These are phyloP conservation scores for Aspergillus affinis DNA, from an alignment of 495 filamentous ascomycete genomes.

Conservation along the genomic window DNA sequence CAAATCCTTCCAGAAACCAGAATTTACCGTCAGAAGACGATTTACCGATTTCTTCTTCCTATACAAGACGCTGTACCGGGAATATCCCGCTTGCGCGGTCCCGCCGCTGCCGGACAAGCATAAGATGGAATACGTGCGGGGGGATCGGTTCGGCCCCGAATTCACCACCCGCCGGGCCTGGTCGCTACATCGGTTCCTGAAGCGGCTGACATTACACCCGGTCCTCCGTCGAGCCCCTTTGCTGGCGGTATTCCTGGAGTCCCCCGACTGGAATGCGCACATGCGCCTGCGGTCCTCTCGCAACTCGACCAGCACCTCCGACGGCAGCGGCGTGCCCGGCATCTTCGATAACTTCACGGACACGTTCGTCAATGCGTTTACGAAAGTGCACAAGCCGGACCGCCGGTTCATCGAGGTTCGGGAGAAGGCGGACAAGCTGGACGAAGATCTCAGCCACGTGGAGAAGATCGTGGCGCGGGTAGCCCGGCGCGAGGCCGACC, in stretches of 20 bases:
- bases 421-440: constrained; percentile 91
- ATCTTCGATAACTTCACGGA: constrained; percentile 94
- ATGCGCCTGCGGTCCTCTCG: constrained; percentile 76
- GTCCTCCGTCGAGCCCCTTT: constrained; percentile 79
- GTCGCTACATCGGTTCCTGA: constrained; percentile 89
- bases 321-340: constrained; percentile 54
- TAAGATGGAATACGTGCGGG: constrained; percentile 96
- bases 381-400: constrained; percentile 93
- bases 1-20: constrained; percentile 79
- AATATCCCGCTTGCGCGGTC: constrained; percentile 89
- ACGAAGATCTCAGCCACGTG: constrained; percentile 89
- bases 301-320: constrained; percentile 50
- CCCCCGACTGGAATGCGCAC: constrained; percentile 90
- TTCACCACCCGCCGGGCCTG: constrained; percentile 89
- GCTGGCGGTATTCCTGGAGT: constrained; percentile 87
- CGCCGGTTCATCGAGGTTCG: constrained; percentile 90
- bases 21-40: constrained; percentile 75
- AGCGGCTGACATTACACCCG: constrained; percentile 83
- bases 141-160: constrained; percentile 90
- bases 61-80: constrained; percentile 80
- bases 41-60: constrained; percentile 98
- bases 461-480: constrained; percentile 92
- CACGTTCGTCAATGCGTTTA: constrained; percentile 96
- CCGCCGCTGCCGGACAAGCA: constrained; percentile 97
- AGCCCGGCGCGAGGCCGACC: constrained; percentile 80